Base-by-base conservation (phyloP, 176 grass and related monocot genomes). In the Musa acuminata region DNA sequence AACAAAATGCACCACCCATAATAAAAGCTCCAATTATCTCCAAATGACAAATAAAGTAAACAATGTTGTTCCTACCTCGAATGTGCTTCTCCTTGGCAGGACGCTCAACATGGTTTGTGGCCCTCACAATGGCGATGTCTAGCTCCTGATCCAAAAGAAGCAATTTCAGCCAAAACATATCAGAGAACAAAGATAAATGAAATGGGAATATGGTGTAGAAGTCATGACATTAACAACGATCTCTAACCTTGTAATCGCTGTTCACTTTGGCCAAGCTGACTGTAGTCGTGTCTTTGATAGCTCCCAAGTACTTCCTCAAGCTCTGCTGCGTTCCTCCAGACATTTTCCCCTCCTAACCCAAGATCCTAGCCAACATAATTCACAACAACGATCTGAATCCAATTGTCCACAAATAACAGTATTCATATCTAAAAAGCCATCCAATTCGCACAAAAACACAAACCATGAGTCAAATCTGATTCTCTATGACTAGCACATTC, bases 231-330 rank as follows among this genome's bases (percentile, higher is more conserved):
- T 6, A 16, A 57, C 64, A 52, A n/a, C 55, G 24, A 62, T 2
- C 0, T 27, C 68, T 78, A 48, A 98, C 95, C 95, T 98, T 98
- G 67, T 93, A 98, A 67, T 98, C 86, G 49, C 95, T 98, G 75
- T 98, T 98, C 22, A 98, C 90, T 87, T 98, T 98, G 35, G 95
- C 90, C 79, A 98, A 85, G 79, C 82, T 82, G 35, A 98, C 87
- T 2, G 94, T 98, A 53, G 94, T 98, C 2, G 87, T 87, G 78
- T 98, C 94, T 82, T 98, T 98, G 53, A 98, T 85, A 64, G 90
- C 90, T 35, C 94, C 94, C 21, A 98, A 80, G 20, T 93, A 98
- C 72, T 90, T 98, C 72, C 94, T 98, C 77, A 98, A 88, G 75
- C 80, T 81, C 2, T 82, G 88, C 76, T 99, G 88, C 72, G 90